These are phyloP conservation scores for Scorias spongiosa DNA, from an alignment of 2,329 filamentous ascomycete species.

Conservation along the genomic window DNA sequence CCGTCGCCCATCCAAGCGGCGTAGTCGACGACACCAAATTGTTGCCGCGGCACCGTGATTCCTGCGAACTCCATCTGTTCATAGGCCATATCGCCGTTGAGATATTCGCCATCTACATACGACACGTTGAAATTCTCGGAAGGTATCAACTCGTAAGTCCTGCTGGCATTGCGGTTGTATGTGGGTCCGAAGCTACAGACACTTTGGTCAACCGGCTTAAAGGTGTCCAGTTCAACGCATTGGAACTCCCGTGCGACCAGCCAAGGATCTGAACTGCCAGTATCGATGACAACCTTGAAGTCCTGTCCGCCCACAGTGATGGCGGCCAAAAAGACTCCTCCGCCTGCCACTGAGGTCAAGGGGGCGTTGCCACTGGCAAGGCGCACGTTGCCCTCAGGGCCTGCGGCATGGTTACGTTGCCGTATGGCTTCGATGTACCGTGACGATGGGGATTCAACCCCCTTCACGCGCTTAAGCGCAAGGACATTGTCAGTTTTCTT, in stretches of 20 bases:
- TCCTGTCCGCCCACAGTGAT: conserved; percentile 15
- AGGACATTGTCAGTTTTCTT: not conserved
- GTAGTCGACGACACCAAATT: conserved; percentile 29
- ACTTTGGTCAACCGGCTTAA: conserved; percentile 6
- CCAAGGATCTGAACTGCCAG: conserved; percentile 35
- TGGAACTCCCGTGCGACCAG: conserved; percentile 19
- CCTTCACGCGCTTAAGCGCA: not conserved
- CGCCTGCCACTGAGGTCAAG: conserved; percentile 8
- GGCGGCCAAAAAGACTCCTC: conserved; percentile 17
- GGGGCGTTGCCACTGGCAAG: not conserved
- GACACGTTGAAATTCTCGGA: conserved; percentile 28
- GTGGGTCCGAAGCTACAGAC: conserved; percentile 19
- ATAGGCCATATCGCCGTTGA: conserved; percentile 26
- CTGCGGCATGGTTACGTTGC: not conserved
- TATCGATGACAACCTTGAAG: conserved; percentile 29
- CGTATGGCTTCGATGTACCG: not conserved
- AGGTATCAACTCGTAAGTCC: conserved; percentile 23
- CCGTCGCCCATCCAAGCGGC: conserved; percentile 20
- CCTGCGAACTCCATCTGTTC: conserved; percentile 31
- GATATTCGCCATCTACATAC: conserved; percentile 29
- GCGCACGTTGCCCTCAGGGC: not conserved
- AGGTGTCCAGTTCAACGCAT: conserved; percentile 10
- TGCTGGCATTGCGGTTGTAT: conserved; percentile 14
- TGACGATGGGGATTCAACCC: not conserved
- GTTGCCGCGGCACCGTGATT: conserved; percentile 29